phyloP scores from a whole-genome alignment of 2,329 filamentous ascomycete genomes.

The Stagonosporopsis cucurbitacearum region DNA sequence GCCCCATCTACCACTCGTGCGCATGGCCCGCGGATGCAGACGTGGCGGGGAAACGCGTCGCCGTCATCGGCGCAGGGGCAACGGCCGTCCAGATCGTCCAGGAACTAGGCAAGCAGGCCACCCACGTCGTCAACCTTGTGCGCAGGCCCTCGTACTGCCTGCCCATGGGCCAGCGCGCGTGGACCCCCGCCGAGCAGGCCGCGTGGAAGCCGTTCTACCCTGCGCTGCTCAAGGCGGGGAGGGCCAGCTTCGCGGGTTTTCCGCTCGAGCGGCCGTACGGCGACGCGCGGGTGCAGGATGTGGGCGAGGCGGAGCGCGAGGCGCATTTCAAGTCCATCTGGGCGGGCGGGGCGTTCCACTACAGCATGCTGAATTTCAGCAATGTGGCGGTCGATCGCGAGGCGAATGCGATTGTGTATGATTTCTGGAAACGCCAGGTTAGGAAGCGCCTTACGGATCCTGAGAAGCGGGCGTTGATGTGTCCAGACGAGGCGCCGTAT shows the following conservation, averaged over 20 bases:
- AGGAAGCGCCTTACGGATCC: slow-evolving; percentile 47
- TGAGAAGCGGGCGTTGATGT: slow-evolving; percentile 49
- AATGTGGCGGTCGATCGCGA: slow-evolving; percentile 44
- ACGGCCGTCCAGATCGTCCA: slow-evolving; percentile 40
- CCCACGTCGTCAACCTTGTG: slow-evolving; percentile 28
- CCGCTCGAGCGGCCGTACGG: slow-evolving; percentile 15
- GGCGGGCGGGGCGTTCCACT: slow-evolving; percentile 49
- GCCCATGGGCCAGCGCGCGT: slow-evolving; percentile 32
- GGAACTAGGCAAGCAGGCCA: slow-evolving; percentile 31
- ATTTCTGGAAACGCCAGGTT: slow-evolving; percentile 57
- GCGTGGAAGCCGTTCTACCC: slow-evolving; percentile 38
- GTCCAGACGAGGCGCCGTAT: slow-evolving; percentile 50
- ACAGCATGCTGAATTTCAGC: slow-evolving; percentile 42
- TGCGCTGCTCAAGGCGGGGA: slow-evolving; percentile 21
- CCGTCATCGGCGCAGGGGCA: slow-evolving; percentile 37
- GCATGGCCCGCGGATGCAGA: slow-evolving; percentile 46
- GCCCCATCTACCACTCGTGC: slow-evolving; percentile 30
- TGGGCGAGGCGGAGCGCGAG: slow-evolving; percentile 26
- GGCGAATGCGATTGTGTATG: slow-evolving; percentile 51
- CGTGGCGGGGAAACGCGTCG: slow-evolving; percentile 32
- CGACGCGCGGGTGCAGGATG: slow-evolving; percentile 21
- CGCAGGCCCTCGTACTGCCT: slow-evolving; percentile 35
- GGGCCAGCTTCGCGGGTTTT: slow-evolving; percentile 26
- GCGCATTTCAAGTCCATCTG: slow-evolving; percentile 33
- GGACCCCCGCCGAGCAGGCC: slow-evolving; percentile 28